A percentile compares a stretch with the other conserved stretches of the same genome.
Conservation (phyloP, 768 basidiomycete genomes). For the Suillus hirtellus region DNA sequence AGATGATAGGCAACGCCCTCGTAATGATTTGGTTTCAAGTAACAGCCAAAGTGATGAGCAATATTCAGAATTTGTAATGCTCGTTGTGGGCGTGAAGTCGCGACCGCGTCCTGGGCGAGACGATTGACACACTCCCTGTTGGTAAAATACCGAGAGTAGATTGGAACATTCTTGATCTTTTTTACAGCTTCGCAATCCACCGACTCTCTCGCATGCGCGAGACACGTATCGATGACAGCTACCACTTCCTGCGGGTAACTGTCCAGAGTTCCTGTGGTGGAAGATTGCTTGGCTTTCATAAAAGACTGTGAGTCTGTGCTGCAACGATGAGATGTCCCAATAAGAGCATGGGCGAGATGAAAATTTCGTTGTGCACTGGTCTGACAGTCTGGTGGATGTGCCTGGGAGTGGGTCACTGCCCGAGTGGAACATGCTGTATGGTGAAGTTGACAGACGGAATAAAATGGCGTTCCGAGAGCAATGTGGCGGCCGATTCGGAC, state of each 20-base stretch:
- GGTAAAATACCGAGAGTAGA: slow-evolving; percentile 28
- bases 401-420: slow-evolving; percentile 19
- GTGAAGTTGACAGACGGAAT: slow-evolving; percentile 13
- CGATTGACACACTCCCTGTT: slow-evolving; percentile 33
- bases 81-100: slow-evolving; percentile 37
- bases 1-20: slow-evolving; percentile 54
- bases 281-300: slow-evolving; percentile 1
- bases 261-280: slow-evolving; percentile 9
- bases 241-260: slow-evolving; percentile 27
- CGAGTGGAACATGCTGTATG: slow-evolving; percentile 27
- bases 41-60: slow-evolving; percentile 50
- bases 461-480: slow-evolving; percentile 16
- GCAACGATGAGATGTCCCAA: slow-evolving; percentile 5
- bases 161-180: slow-evolving; percentile 25
- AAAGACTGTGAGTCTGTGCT: not conserved
- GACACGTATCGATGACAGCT: slow-evolving; percentile 27
- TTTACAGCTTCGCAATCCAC: slow-evolving; percentile 8
- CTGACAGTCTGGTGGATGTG: slow-evolving; percentile 16
- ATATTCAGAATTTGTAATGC: slow-evolving; percentile 49
- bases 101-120: slow-evolving; percentile 37
- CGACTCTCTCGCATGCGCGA: slow-evolving; percentile 17
- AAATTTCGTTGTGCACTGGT: slow-evolving; percentile 11
- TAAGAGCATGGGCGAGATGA: slow-evolving; percentile 9
- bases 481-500: slow-evolving; percentile 20
- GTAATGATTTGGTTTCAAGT: slow-evolving; percentile 55